phyloP scores from a whole-genome alignment of 139 green algal genomes.

The Micromonas commoda region DNA sequence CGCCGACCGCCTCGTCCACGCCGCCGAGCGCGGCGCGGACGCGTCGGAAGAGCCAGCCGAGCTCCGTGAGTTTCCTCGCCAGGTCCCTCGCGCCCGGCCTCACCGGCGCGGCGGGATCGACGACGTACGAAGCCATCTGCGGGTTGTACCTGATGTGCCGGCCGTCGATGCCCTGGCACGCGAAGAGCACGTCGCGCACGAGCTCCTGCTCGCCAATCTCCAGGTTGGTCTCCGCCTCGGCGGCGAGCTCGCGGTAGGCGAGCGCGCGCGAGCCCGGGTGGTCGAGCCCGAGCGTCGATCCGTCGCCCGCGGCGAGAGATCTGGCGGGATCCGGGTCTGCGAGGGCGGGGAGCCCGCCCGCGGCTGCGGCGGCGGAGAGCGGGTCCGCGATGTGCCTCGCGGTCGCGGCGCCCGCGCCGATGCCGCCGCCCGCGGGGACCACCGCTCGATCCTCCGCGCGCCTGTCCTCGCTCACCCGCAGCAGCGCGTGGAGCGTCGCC shows the following conservation, averaged over 20 bases:
- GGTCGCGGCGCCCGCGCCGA: too few species aligned
- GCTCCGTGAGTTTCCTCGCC: constrained; percentile 31
- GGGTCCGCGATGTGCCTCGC: too few species aligned
- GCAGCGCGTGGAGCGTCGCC: background rate
- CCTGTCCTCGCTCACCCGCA: background rate
- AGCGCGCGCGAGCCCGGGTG: background rate
- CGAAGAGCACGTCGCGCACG: constrained; percentile 74
- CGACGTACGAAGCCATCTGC: constrained; percentile 26
- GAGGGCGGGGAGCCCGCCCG: background rate
- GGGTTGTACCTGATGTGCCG: constrained; percentile 43
- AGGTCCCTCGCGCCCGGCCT: constrained; percentile 1
- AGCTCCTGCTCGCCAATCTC: constrained; percentile 56
- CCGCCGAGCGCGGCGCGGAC: constrained; percentile 9
- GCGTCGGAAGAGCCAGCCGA: constrained; percentile 43
- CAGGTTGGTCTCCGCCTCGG: background rate
- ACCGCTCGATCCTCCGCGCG: background rate
- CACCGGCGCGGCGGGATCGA: constrained; percentile 25
- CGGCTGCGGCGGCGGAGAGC: background rate
- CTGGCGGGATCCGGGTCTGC: background rate
- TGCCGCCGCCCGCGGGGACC: too few species aligned
- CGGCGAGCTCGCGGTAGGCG: background rate
- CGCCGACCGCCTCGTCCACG: background rate
- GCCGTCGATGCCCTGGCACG: constrained; percentile 68
- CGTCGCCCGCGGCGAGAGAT: background rate
- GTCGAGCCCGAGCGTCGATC: background rate